These are phyloP conservation scores for Styphnolobium japonicum DNA, from an alignment of 306 rosid genomes.

Conservation along the genomic window DNA sequence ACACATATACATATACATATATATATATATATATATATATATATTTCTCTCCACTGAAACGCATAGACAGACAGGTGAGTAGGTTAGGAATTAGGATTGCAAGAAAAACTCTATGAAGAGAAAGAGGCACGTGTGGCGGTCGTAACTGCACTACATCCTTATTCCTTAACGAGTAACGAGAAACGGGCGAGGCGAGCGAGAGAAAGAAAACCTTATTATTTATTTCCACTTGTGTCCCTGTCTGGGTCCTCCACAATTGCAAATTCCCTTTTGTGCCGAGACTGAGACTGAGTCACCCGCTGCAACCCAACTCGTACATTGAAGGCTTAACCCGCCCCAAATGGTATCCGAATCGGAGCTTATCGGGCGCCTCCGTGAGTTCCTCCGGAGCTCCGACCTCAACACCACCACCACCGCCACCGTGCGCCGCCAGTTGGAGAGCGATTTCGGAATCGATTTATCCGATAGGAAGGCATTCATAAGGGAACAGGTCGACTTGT, in stretches of 20 bases:
- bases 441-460: constrained; percentile 67
- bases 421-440: constrained; percentile 73
- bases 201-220: constrained; percentile 15
- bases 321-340: background rate
- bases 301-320: constrained; percentile 11
- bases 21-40: too few species aligned
- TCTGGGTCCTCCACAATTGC: background rate
- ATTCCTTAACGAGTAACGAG: constrained; percentile 37
- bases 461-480: constrained; percentile 66
- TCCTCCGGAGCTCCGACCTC: constrained; percentile 72
- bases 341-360: constrained; percentile 83
- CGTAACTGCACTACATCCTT: constrained; percentile 13
- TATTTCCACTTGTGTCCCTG: constrained; percentile 30
- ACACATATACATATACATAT: too few species aligned
- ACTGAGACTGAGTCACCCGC: constrained; percentile 26
- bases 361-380: constrained; percentile 71
- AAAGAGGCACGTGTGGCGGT: constrained; percentile 37
- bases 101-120: background rate
- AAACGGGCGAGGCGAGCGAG: constrained; percentile 6
- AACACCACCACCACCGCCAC: constrained; percentile 61
- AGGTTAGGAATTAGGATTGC: too few species aligned
- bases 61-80: too few species aligned
- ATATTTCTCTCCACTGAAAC: too few species aligned
- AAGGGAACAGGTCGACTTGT: constrained; percentile 70
- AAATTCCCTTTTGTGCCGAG: background rate